Evolutionary conservation across 768 basidiomycete genomes (phyloP), one percentile per base, ranked within the genome.

Genomic region (Leccinum boreale): DNA sequence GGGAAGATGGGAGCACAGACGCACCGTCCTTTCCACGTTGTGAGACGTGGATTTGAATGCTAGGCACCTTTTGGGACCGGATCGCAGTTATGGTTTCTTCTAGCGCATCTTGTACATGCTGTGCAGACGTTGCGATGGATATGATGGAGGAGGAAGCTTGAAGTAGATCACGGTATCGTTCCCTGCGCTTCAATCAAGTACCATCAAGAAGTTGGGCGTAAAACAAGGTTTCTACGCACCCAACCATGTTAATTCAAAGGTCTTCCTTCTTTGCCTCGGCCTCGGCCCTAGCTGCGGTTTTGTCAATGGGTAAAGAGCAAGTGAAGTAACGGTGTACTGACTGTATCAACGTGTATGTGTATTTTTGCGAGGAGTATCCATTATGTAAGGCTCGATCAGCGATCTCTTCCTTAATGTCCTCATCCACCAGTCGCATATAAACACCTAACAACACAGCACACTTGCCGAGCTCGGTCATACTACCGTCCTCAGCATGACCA

Each of bases 221-320:
- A 26, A 35, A 57, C 19, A 58, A 28, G 2, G 26, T 50, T 33
- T 58, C 48, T 61, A 87, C 92, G 82, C 77, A 94, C 92, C 92
- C 92, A 74, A 94, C 92, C 92, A 93, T 29, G 10, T 10, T 94
- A 49, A 89, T 78, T 65, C 92, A 81, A 46, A 94, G 80, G 66
- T 94, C 92, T 69, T 92, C 89, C 67, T 92, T 89, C 71, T 94
- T 93, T 45, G 84, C 86, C 67, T 92, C 89, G 0, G 91, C 92
- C 75, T 93, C 91, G n/a, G 80, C 75, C 70, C 90, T 92, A 46
- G 17, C 29, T 14, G 26, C 44, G 50, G 26, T 56, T 53, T 52
- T 29, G 56, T 60, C 24, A 50, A 54, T 15, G 46, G 28, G 33
- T 46, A 31, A 42, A 39, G n/a, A 24, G 42, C n/a, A 17, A 8